Evolutionary conservation across 2,329 filamentous ascomycete genomes (phyloP).

Genomic region (Fusarium sarcochroum): DNA sequence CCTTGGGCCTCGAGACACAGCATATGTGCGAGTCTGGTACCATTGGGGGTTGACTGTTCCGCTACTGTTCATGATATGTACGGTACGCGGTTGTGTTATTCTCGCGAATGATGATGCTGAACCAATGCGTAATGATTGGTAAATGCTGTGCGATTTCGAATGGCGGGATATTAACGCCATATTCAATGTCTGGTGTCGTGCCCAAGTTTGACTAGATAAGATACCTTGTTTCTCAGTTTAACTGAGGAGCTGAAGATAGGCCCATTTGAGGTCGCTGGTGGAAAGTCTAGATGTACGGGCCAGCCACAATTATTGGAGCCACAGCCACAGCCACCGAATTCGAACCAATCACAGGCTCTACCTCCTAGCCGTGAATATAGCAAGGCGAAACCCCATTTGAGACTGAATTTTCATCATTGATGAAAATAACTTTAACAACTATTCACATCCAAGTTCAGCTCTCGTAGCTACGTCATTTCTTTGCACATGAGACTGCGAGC

Average conservation of each 20-base stretch:
- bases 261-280: background rate
- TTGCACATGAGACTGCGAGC: background rate
- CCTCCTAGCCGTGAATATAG: slow-evolving; percentile 11
- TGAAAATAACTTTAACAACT: slow-evolving; percentile 35
- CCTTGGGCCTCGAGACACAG: slow-evolving; percentile 28
- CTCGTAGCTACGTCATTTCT: background rate
- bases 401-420: slow-evolving; percentile 33
- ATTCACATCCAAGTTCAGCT: slow-evolving; percentile 16
- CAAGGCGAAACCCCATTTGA: slow-evolving; percentile 39
- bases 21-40: slow-evolving; percentile 39
- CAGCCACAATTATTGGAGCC: slow-evolving; percentile 31
- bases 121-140: slow-evolving; percentile 23
- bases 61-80: slow-evolving; percentile 2
- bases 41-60: background rate
- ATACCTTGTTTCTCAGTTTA: background rate
- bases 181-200: background rate
- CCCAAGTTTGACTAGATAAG: background rate
- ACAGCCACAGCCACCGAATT: background rate
- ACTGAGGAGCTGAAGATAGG: background rate
- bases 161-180: slow-evolving; percentile 14
- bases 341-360: slow-evolving; percentile 41
- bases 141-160: slow-evolving; percentile 9
- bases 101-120: slow-evolving; percentile 1
- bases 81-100: slow-evolving; percentile 2
- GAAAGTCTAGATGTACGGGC: slow-evolving; percentile 22